Evolutionary conservation across 2,329 filamentous ascomycete genomes (phyloP), one percentile per base, ranked within the genome.

Genomic region (Setomelanomma holmii): DNA sequence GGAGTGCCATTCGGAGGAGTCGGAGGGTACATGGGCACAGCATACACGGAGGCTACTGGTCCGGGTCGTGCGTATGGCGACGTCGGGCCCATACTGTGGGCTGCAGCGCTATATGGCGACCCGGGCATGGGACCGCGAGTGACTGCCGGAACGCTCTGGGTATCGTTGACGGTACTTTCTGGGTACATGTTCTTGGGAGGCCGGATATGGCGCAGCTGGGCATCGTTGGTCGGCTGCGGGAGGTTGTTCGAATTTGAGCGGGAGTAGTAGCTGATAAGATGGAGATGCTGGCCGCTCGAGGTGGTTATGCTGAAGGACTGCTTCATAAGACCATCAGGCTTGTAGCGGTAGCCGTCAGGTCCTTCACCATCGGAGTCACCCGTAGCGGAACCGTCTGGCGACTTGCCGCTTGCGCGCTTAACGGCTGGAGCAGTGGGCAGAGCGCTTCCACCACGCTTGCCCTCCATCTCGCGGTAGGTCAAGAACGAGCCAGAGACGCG

Each of bases 291-390:
- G 60, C 91, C 86, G 33, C 83, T 87, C 1, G 90, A 91, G 1
- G 95, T 98, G 19, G 93, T 97, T 78, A 99, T 98, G 78, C 93
- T 98, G 82, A 98, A 99, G 0, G 95, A 98, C 77, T 99, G 95
- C 84, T 99, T 99, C 92, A 98, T 97, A 4, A 99, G 84, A 0
- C 95, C 95, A 68, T 99, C 95, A 8, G 90, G 81, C 97, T 99
- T 49, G 80, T 82, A 67, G 19, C 73, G 69, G 49, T 75, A 76
- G 47, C 73, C 73, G 40, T 76, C 73, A 22, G 72, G 72, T 20
- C 83, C 84, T 63, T 86, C 89, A 47, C 90, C 88, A 60, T 92
- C 90, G 42, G 95, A 93, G 67, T 96, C 91, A 71, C 90, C 93
- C 22, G 85, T 86, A 58, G 88, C 86, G 53, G 86, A 87, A 65